Base-by-base conservation (phyloP, 2,329 filamentous ascomycete genomes). In the Penicillium sp. region DNA sequence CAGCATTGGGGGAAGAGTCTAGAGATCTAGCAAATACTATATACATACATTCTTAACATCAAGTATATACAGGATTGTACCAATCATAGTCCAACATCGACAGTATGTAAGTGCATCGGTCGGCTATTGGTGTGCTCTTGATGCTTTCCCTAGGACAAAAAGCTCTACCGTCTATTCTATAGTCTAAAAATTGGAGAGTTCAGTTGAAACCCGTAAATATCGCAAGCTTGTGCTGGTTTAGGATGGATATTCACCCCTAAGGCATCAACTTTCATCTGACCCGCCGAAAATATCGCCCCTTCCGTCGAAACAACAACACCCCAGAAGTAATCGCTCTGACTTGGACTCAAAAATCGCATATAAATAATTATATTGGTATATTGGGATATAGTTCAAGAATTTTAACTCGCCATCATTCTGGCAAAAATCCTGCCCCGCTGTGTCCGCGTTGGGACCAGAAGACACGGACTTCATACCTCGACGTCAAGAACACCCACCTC, bases 371-470 rank as follows among this genome's bases (percentile, higher is more conserved):
- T 24, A 4, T 22, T 22, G 18, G 6, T 37, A 26, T 16, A 38
- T 20, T 5, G 16, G 5, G 29, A 44, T 31, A 39, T 47, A 39
- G 11, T 26, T 11, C 26, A 14, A 14, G 11, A 7, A 20, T 31
- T 47, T 7, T 8, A 4, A 32, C 13, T 22, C 13, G 24, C 16
- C 53, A 45, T 38, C 53, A 63, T 57, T 32, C 55, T 63, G 60
- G 51, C 56, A 49, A 38, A 39, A 40, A 18, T 22, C 24, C 35
- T 48, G 18, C 31, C 42, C n/a, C 22, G 49, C 26, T 42, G 45
- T 34, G 59, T 61, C 51, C 57, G 47, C 13, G 46, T 56, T 34
- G 49, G 58, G 50, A 50, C 52, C 35, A 52, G 50, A 53, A 55
- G 42, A 50, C 49, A 34, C 22, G 22, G 37, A 44, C 46, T 46